Evolutionary conservation across 169 alveolate genomes (phyloP).

Genomic region (Cryptosporidium muris): DNA sequence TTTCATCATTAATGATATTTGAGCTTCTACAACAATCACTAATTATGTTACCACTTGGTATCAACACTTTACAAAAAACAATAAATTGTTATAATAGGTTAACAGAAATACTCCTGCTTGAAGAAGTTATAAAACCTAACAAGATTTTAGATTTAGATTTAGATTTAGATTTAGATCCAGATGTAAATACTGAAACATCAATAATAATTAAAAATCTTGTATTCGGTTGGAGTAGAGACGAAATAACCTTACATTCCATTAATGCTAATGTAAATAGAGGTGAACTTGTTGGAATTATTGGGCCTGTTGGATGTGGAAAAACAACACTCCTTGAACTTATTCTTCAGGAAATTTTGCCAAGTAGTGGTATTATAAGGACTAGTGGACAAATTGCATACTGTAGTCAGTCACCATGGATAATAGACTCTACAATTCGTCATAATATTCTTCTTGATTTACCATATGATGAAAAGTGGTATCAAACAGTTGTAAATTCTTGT

Average conservation of each 20-base stretch:
- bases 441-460: conserved; percentile 79
- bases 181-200: neutral
- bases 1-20: conserved; percentile 42
- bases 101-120: conserved; percentile 27
- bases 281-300: conserved; percentile 80
- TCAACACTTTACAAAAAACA: conserved; percentile 42
- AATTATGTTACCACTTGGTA: conserved; percentile 37
- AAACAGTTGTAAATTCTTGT: conserved; percentile 73
- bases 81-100: conserved; percentile 39
- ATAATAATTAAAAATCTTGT: conserved; percentile 1
- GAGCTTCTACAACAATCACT: conserved; percentile 37
- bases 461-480: conserved; percentile 75
- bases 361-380: conserved; percentile 72
- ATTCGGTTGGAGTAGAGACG: conserved; percentile 14
- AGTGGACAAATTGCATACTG: conserved; percentile 76
- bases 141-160: conserved; percentile 4
- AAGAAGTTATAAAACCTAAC: conserved; percentile 1
- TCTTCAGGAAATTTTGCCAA: conserved; percentile 73
- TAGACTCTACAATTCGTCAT: conserved; percentile 75
- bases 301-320: conserved; percentile 87
- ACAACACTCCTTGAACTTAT: conserved; percentile 77
- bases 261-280: conserved; percentile 74
- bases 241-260: conserved; percentile 62
- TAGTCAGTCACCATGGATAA: conserved; percentile 77
- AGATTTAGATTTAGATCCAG: neutral